phyloP scores from a whole-genome alignment of 2,329 filamentous ascomycete genomes.

The Xylaria digitata region DNA sequence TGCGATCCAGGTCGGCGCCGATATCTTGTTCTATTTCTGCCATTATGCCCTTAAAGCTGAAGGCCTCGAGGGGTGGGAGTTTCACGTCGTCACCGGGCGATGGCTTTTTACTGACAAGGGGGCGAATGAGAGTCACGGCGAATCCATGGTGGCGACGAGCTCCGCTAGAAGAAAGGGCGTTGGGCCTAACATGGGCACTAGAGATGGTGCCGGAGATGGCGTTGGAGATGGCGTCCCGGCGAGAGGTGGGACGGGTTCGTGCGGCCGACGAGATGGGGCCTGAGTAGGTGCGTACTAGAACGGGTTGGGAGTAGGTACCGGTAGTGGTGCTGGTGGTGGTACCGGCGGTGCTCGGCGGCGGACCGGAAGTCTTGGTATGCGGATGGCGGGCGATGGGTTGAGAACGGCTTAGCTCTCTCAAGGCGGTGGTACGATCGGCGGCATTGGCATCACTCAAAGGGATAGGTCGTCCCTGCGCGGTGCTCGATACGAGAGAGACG shows the following conservation, averaged over 20 bases:
- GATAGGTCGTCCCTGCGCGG: slow-evolving; percentile 66
- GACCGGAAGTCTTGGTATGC: slow-evolving; percentile 60
- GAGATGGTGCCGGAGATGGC: slow-evolving; percentile 34
- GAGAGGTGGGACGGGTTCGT: slow-evolving; percentile 46
- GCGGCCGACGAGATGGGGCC: slow-evolving; percentile 57
- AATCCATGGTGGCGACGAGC: slow-evolving; percentile 53
- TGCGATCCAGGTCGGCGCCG: slow-evolving; percentile 69
- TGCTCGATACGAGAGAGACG: slow-evolving; percentile 64
- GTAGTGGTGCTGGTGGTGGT: slow-evolving; percentile 55
- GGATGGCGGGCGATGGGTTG: slow-evolving; percentile 65
- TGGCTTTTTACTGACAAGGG: slow-evolving; percentile 56
- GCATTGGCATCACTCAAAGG: slow-evolving; percentile 67
- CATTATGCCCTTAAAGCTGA: slow-evolving; percentile 73
- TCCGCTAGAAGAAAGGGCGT: slow-evolving; percentile 37
- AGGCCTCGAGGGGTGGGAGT: slow-evolving; percentile 71
- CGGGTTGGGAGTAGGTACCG: slow-evolving; percentile 71
- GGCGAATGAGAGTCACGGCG: slow-evolving; percentile 57
- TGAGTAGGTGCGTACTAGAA: slow-evolving; percentile 73
- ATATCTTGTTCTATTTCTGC: slow-evolving; percentile 66
- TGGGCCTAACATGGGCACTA: slow-evolving; percentile 41
- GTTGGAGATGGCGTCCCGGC: slow-evolving; percentile 45
- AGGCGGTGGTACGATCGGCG: slow-evolving; percentile 67
- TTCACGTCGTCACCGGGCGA: slow-evolving; percentile 53
- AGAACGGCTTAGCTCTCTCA: slow-evolving; percentile 69
- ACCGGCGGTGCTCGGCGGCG: slow-evolving; percentile 54